phyloP scores from a whole-genome alignment of 1,284 basidiomycete species.

The Cyathus olla region DNA sequence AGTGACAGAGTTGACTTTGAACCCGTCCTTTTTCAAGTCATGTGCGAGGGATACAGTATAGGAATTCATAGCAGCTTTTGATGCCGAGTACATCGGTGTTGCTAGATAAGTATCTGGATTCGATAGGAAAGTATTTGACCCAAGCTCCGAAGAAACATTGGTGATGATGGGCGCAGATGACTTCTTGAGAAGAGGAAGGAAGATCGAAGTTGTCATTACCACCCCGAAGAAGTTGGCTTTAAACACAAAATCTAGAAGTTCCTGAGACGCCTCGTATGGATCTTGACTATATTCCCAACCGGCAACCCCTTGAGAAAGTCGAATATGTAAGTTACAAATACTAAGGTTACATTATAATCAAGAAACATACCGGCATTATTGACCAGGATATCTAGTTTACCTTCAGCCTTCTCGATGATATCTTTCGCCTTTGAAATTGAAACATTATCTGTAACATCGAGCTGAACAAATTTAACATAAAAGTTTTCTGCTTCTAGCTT shows the following conservation, averaged over 20 bases:
- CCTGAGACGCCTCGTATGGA: constrained; percentile 29
- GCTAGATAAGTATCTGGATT: constrained; percentile 17
- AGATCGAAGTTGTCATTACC: constrained; percentile 41
- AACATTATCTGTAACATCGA: constrained; percentile 42
- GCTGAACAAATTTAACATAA: constrained; percentile 43
- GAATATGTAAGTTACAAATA: neutral
- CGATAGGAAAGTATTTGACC: constrained; percentile 62
- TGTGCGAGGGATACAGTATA: constrained; percentile 89
- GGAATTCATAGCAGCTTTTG: constrained; percentile 91
- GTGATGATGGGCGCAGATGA: constrained; percentile 36
- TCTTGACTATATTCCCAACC: constrained; percentile 33
- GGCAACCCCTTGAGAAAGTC: constrained; percentile 25
- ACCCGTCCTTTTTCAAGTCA: constrained; percentile 75
- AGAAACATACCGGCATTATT: constrained; percentile 54
- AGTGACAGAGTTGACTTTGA: constrained; percentile 76
- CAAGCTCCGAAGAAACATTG: constrained; percentile 46
- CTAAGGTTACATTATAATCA: neutral
- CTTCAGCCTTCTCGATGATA: constrained; percentile 46
- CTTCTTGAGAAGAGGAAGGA: constrained; percentile 41
- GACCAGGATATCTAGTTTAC: constrained; percentile 50
- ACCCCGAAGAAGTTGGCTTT: constrained; percentile 47
- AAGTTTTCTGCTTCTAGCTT: constrained; percentile 5
- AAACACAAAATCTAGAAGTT: constrained; percentile 31
- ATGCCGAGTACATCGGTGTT: constrained; percentile 53
- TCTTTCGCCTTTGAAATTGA: constrained; percentile 38